Percentiles rank a stretch among this genome's conserved stretches.
Conservation (phyloP, 2,329 filamentous ascomycete genomes). For the Colletotrichum costaricense region DNA sequence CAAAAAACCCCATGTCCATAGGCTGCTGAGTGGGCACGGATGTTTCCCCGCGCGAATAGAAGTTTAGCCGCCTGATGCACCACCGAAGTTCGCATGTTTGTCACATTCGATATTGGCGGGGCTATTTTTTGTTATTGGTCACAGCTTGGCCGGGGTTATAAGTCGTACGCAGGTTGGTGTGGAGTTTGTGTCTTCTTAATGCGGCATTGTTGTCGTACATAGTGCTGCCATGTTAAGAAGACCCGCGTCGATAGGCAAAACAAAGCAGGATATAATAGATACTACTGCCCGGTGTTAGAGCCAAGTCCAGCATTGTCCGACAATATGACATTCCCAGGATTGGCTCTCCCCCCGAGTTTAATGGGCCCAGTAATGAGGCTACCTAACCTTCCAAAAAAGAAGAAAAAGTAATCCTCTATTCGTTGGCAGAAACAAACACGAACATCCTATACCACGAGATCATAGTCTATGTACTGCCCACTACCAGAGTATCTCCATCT, state of each 20-base stretch:
- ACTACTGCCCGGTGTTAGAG: neutral
- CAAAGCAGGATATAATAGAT: neutral
- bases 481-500: no score
- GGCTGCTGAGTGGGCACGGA: neutral
- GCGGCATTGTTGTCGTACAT: neutral
- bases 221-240: neutral
- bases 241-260: neutral
- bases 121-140: neutral
- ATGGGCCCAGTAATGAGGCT: no score
- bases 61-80: neutral
- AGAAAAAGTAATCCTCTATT: no score
- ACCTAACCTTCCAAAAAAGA: no score
- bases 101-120: neutral
- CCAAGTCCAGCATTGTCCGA: no score
- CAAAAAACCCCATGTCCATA: neutral
- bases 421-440: no score
- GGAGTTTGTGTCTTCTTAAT: neutral
- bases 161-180: neutral
- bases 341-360: no score
- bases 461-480: no score
- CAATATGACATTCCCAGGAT: no score
- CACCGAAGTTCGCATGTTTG: neutral
- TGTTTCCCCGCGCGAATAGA: neutral
- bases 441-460: no score
- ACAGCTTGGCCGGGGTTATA: neutral